Percentiles rank a stretch among this genome's conserved stretches.
phyloP scores from a whole-genome alignment of 345 rosid species.

The Brassica napus region Da-Ae NC_063442.1:33312001-33312500 shows the following conservation, averaged over 20 bases:
- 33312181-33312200: background rate
- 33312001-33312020: conserved; percentile 26
- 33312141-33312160: background rate
- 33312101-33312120: conserved; percentile 21
- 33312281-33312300: conserved; percentile 1
- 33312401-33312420: conserved; percentile 43
- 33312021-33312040: conserved; percentile 35
- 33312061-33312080: conserved; percentile 6
- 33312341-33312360: conserved; percentile 44
- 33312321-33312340: conserved; percentile 44
- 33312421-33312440: conserved; percentile 34
- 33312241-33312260: background rate
- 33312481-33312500: conserved; percentile 86
- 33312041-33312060: conserved; percentile 24
- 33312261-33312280: background rate
- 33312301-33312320: background rate
- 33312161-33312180: background rate
- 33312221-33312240: background rate
- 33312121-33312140: conserved; percentile 29
- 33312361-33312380: conserved; percentile 37
- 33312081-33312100: conserved; percentile 11
- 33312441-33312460: conserved; percentile 56
- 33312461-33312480: conserved; percentile 98
- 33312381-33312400: conserved; percentile 40
- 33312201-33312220: background rate